phyloP scores from a whole-genome alignment of 2,329 filamentous ascomycete genomes.

The Botrytis hyacinthi region DNA sequence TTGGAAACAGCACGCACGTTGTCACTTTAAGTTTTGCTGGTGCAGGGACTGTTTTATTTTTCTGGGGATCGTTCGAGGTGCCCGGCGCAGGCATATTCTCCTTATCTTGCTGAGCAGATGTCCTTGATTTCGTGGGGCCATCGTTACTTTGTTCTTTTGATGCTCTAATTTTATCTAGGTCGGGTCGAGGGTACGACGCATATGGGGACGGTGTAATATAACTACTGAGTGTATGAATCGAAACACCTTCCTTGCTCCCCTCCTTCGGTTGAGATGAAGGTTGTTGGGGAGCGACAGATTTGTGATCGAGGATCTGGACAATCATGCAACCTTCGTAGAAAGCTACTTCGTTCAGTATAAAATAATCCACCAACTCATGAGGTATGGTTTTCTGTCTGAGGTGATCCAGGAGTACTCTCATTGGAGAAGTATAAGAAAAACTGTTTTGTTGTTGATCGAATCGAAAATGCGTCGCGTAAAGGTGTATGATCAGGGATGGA shows the following conservation, averaged over 20 bases:
- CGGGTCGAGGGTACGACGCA: conserved; percentile 67
- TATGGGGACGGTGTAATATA: conserved; percentile 88
- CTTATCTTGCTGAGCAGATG: conserved; percentile 50
- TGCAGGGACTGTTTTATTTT: conserved; percentile 41
- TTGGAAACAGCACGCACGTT: conserved; percentile 84
- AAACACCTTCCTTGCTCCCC: conserved; percentile 67
- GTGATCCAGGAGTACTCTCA: conserved; percentile 77
- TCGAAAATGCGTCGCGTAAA: conserved; percentile 81
- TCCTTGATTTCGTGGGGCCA: conserved; percentile 32
- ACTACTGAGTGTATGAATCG: conserved; percentile 88
- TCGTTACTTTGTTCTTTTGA: conserved; percentile 38
- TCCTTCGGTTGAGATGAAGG: conserved; percentile 54
- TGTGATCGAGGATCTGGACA: conserved; percentile 89
- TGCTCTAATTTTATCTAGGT: conserved; percentile 35
- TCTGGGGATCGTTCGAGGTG: conserved; percentile 47
- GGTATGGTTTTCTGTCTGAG: conserved; percentile 74
- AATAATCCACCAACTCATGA: conserved; percentile 81
- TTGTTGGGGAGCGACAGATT: conserved; percentile 61
- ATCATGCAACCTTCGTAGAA: conserved; percentile 97
- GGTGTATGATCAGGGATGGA: conserved; percentile 82
- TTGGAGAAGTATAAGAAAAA: conserved; percentile 88
- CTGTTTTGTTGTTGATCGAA: conserved; percentile 86
- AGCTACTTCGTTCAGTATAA: conserved; percentile 60
- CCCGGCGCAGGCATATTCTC: conserved; percentile 57
- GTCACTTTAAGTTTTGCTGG: conserved; percentile 62